Conservation (phyloP, 2,329 filamentous ascomycete genomes). For the Colletotrichum musicola region DNA sequence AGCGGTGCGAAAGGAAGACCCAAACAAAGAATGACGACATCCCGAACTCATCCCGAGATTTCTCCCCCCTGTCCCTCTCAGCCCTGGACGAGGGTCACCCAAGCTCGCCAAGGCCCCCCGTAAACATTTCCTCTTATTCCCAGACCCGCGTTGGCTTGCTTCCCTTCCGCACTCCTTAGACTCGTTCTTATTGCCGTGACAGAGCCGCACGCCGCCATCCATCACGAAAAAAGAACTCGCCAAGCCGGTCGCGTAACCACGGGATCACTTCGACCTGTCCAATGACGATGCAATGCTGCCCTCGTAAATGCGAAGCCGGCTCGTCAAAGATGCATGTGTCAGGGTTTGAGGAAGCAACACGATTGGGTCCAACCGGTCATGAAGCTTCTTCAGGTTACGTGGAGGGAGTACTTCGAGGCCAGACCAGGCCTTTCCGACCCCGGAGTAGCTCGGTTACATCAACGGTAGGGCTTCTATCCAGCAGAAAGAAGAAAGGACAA, state of each 20-base stretch:
- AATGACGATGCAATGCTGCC: background rate
- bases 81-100: conserved; percentile 15
- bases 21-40: conserved; percentile 30
- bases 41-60: conserved; percentile 37
- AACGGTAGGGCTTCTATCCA: background rate
- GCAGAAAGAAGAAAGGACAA: background rate
- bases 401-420: background rate
- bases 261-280: background rate
- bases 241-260: too few species aligned
- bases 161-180: background rate
- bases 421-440: conserved; percentile 8
- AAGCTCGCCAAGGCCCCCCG: conserved; percentile 1
- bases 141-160: conserved; percentile 19
- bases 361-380: background rate
- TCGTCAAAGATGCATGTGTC: background rate
- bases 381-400: background rate
- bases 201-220: conserved; percentile 7
- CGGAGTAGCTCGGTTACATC: conserved; percentile 6
- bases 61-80: conserved; percentile 32
- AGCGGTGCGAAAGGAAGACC: background rate
- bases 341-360: conserved; percentile 11
- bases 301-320: background rate
- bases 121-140: conserved; percentile 39
- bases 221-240: background rate
- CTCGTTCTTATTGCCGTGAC: conserved; percentile 1